These are phyloP conservation scores for Aspergillus nanangensis DNA, from an alignment of 495 filamentous ascomycete genomes.

Conservation along the genomic window DNA sequence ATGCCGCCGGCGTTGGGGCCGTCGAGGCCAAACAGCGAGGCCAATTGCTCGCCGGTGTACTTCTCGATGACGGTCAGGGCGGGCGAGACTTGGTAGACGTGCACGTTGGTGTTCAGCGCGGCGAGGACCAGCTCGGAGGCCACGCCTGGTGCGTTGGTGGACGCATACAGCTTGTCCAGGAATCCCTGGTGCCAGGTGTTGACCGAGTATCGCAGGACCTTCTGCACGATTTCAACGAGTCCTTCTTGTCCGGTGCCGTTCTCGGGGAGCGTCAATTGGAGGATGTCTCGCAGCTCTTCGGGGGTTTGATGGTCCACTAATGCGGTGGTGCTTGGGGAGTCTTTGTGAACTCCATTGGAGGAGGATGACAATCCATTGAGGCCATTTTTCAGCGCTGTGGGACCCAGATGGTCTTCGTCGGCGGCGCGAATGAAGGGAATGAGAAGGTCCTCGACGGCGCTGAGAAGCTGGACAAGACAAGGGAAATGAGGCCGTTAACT, in stretches of 20 bases:
- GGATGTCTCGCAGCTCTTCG: conserved; percentile 58
- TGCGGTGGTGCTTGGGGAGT: conserved; percentile 45
- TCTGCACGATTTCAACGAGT: conserved; percentile 57
- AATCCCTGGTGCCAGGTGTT: conserved; percentile 98
- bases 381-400: conserved; percentile 50
- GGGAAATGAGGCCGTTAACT: no score
- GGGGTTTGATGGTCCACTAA: conserved; percentile 70
- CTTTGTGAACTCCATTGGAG: conserved; percentile 36
- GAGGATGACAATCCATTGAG: conserved; percentile 8
- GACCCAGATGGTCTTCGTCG: conserved; percentile 53
- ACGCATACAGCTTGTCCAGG: conserved; percentile 85
- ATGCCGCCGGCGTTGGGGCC: conserved; percentile 76
- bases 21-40: conserved; percentile 69
- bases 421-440: conserved; percentile 75
- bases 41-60: conserved; percentile 62
- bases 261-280: conserved; percentile 62
- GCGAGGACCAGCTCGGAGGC: conserved; percentile 78
- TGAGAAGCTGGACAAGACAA: conserved; percentile 57
- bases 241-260: conserved; percentile 67
- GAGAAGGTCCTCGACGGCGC: conserved; percentile 67
- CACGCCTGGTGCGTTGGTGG: conserved; percentile 79
- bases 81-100: conserved; percentile 88
- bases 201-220: conserved; percentile 74
- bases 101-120: conserved; percentile 83
- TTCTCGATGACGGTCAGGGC: conserved; percentile 84